phyloP scores from a whole-genome alignment of 1,284 basidiomycete genomes.

The Boletus semigastroideus region DNA sequence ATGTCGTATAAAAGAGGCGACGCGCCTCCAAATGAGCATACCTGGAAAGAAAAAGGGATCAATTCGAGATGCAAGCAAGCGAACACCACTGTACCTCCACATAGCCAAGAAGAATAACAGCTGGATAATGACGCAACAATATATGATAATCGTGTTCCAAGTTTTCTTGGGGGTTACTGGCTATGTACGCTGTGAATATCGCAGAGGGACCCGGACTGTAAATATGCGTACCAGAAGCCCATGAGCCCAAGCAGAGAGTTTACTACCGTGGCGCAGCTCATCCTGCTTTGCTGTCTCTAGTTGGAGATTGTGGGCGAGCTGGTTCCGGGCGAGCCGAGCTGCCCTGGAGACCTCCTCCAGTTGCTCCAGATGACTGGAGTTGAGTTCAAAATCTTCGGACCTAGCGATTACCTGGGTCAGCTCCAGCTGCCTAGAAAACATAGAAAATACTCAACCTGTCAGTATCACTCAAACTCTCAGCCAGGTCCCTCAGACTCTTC shows the following conservation, averaged over 20 bases:
- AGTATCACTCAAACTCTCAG: slow-evolving; percentile 51
- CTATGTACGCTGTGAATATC: slow-evolving; percentile 17
- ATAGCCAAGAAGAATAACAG: slow-evolving; percentile 35
- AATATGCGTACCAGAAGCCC: slow-evolving; percentile 21
- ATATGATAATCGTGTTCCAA: slow-evolving; percentile 28
- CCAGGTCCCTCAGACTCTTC: slow-evolving; percentile 54
- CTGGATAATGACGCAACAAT: slow-evolving; percentile 31
- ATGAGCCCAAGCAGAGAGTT: slow-evolving; percentile 12
- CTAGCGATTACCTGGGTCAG: slow-evolving; percentile 28
- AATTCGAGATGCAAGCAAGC: not conserved
- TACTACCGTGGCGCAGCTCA: slow-evolving; percentile 11
- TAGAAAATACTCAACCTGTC: slow-evolving; percentile 45
- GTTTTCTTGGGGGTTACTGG: slow-evolving; percentile 14
- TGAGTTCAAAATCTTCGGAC: slow-evolving; percentile 36
- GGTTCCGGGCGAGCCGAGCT: slow-evolving; percentile 49
- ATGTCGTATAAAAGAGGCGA: slow-evolving; percentile 54
- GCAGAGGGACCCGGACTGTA: not conserved
- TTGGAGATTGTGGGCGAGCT: slow-evolving; percentile 43
- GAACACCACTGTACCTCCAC: slow-evolving; percentile 34
- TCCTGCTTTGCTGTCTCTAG: slow-evolving; percentile 28
- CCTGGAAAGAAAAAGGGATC: slow-evolving; percentile 27
- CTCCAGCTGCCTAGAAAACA: slow-evolving; percentile 1
- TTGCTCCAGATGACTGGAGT: slow-evolving; percentile 47
- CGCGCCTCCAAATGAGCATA: slow-evolving; percentile 41
- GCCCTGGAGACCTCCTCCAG: slow-evolving; percentile 54